Evolutionary conservation across 2,329 filamentous ascomycete species (phyloP).

Genomic region (Colletotrichum paranaense): DNA sequence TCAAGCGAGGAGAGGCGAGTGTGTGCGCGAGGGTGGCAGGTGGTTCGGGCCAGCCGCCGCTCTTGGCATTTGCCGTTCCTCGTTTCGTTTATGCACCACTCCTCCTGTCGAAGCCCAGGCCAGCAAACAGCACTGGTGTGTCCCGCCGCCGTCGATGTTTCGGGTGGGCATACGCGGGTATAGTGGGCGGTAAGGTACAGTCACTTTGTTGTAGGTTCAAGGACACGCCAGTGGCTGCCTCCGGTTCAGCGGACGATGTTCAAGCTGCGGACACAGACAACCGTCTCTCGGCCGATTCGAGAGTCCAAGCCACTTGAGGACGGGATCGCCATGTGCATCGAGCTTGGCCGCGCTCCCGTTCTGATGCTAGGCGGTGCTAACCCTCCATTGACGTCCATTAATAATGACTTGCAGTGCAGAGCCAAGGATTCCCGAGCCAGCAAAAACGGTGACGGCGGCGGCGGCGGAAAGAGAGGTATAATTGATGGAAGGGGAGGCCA

Average conservation of each 20-base stretch:
- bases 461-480: neutral
- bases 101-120: neutral
- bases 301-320: constrained; percentile 18
- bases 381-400: neutral
- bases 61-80: constrained; percentile 5
- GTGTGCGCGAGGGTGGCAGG: constrained; percentile 15
- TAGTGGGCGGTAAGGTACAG: neutral
- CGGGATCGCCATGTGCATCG: constrained; percentile 27
- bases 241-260: constrained; percentile 15
- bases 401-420: constrained; percentile 25
- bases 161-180: neutral
- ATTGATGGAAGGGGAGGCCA: no score
- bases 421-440: constrained; percentile 23
- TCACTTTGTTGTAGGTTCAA: neutral
- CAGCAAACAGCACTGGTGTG: neutral
- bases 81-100: constrained; percentile 16
- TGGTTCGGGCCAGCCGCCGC: constrained; percentile 22
- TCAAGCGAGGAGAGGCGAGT: neutral
- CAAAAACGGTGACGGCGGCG: neutral
- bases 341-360: constrained; percentile 11
- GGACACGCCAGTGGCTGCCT: constrained; percentile 7
- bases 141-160: neutral
- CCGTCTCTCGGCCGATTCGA: constrained; percentile 25
- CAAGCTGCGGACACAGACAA: neutral
- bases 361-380: neutral